Evolutionary conservation across 768 basidiomycete genomes (phyloP).

Genomic region (Pilatotrama ljubarskyi): DNA sequence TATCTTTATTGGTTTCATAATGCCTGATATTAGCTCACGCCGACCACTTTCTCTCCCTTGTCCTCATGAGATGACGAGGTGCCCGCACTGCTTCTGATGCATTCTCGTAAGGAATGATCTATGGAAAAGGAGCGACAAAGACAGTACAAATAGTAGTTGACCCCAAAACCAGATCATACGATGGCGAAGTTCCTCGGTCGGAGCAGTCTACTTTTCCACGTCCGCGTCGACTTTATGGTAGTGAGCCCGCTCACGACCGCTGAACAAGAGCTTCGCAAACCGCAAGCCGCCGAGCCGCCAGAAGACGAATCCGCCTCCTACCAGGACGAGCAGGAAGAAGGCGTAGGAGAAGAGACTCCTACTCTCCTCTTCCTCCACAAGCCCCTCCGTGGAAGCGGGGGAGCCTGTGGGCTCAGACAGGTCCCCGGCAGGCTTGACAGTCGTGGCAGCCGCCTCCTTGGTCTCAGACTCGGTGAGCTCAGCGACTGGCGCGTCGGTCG

Average conservation of each 20-base stretch:
- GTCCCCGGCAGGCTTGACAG: slow-evolving; percentile 25
- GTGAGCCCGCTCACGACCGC: slow-evolving; percentile 25
- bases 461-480: slow-evolving; percentile 10
- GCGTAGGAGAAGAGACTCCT: slow-evolving; percentile 29
- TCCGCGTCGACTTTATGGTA: slow-evolving; percentile 21
- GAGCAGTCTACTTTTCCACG: slow-evolving; percentile 8
- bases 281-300: slow-evolving; percentile 55
- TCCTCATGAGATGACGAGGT: no score
- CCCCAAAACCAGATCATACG: not conserved
- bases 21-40: no score
- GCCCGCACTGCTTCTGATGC: no score
- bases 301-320: slow-evolving; percentile 42
- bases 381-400: slow-evolving; percentile 10
- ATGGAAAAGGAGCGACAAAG: not conserved
- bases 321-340: slow-evolving; percentile 40
- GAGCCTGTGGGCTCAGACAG: slow-evolving; percentile 18
- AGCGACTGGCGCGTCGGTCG: slow-evolving; percentile 11
- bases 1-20: not conserved
- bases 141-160: not conserved
- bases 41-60: no score
- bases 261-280: slow-evolving; percentile 43
- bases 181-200: not conserved
- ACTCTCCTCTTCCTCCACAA: slow-evolving; percentile 12
- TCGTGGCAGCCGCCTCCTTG: slow-evolving; percentile 17
- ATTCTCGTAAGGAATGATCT: not conserved